Evolutionary conservation across 805 yeast genomes (phyloP).

Genomic region (Suhomyces pyralidae): DNA sequence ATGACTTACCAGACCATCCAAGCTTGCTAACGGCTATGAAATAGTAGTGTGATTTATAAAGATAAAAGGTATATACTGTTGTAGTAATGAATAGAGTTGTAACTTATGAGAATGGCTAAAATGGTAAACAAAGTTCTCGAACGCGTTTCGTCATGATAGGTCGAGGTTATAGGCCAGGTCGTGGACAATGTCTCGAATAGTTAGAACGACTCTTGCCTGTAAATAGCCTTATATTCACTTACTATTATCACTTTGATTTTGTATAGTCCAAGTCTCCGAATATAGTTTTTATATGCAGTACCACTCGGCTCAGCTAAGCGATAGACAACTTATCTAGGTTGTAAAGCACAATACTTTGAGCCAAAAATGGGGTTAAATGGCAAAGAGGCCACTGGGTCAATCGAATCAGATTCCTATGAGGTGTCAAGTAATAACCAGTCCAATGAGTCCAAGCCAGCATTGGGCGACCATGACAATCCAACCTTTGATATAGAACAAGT

Average conservation of each 20-base stretch:
- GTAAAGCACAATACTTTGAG: neutral
- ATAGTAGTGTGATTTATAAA: neutral
- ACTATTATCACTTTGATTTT: neutral
- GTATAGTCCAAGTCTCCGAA: neutral
- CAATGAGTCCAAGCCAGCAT: neutral
- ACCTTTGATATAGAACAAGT: slow-evolving; percentile 34
- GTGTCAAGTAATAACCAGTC: neutral
- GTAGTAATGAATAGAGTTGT: neutral
- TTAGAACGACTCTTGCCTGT: neutral
- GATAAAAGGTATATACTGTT: neutral
- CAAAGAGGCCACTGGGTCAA: neutral
- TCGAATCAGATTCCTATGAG: neutral
- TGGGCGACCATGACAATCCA: slow-evolving; percentile 15
- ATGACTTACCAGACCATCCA: neutral
- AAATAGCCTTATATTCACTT: too few species aligned
- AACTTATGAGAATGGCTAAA: neutral
- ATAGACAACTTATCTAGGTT: neutral
- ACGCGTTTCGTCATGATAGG: neutral
- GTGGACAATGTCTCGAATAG: neutral
- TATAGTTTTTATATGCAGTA: neutral
- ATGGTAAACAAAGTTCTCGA: neutral
- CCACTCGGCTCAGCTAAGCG: neutral
- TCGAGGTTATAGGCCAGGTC: neutral
- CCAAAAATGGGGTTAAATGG: slow-evolving; percentile 3
- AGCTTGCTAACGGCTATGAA: neutral